Conservation (phyloP, 2,329 filamentous ascomycete species). For the Leptographium wingfieldii region DNA sequence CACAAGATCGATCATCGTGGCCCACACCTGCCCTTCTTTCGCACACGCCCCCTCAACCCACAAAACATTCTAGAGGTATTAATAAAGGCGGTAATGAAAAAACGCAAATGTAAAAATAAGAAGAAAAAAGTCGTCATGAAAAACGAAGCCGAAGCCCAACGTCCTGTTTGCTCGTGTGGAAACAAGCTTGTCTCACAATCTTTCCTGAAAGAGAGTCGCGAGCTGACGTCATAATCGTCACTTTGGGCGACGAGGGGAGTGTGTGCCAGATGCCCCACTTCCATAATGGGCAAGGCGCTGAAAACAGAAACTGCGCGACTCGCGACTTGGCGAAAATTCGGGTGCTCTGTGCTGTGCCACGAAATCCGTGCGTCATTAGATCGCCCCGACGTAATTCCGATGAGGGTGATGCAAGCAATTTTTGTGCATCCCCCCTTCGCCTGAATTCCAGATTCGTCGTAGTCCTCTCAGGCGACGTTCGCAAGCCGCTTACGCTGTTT, state of each 20-base stretch:
- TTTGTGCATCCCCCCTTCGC: too few relatives aligned
- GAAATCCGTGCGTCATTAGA: neutral
- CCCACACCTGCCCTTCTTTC: neutral
- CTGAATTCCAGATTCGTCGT: neutral
- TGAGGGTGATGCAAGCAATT: neutral
- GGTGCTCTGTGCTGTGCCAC: neutral
- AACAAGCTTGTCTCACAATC: neutral
- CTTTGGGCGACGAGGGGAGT: neutral
- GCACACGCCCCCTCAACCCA: neutral
- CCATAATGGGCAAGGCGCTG: neutral
- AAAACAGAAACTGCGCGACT: neutral
- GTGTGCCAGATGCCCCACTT: neutral
- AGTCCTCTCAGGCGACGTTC: neutral
- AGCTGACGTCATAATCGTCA: neutral
- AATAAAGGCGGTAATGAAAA: neutral
- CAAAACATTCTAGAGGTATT: neutral
- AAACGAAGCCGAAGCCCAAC: neutral
- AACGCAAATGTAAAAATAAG: neutral
- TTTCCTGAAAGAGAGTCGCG: neutral
- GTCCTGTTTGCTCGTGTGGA: neutral
- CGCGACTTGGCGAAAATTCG: neutral
- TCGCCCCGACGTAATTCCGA: neutral
- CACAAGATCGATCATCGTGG: neutral
- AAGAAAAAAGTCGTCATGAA: neutral
- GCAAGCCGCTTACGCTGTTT: conserved; percentile 33